A percentile compares a stretch with the other conserved stretches of the same genome.
These are phyloP conservation scores for Penicillium glabrum DNA, from an alignment of 2,329 filamentous ascomycete species.

Conservation along the genomic window DNA sequence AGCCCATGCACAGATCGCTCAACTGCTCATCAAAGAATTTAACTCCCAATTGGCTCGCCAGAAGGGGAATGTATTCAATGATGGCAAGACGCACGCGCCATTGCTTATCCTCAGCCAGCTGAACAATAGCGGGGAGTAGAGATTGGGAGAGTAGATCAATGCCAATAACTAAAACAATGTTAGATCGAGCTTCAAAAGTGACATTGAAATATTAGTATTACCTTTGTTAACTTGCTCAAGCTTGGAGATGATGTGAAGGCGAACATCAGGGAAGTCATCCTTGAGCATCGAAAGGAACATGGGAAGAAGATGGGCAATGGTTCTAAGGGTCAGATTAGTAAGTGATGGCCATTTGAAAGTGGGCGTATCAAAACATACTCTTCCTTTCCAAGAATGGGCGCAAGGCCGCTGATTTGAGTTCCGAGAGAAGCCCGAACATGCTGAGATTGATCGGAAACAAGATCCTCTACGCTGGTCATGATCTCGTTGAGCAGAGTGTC, in stretches of 20 bases:
- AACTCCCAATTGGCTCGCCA: slow-evolving; percentile 92
- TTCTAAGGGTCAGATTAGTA: slow-evolving; percentile 55
- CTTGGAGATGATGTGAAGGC: slow-evolving; percentile 99
- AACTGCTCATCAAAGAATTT: slow-evolving; percentile 99
- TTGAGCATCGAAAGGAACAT: slow-evolving; percentile 99
- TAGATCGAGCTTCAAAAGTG: background rate
- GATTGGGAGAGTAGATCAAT: slow-evolving; percentile 97
- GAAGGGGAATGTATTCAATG: slow-evolving; percentile 97
- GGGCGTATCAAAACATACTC: slow-evolving; percentile 62
- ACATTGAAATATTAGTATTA: slow-evolving; percentile 36
- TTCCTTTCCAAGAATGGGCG: slow-evolving; percentile 95
- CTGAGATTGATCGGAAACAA: slow-evolving; percentile 93
- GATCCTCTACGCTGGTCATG: slow-evolving; percentile 92
- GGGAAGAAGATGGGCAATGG: slow-evolving; percentile 90
- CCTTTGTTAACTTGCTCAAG: slow-evolving; percentile 96
- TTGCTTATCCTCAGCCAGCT: slow-evolving; percentile 97
- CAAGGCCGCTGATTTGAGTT: slow-evolving; percentile 94
- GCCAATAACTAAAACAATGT: slow-evolving; percentile 72
- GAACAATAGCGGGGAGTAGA: slow-evolving; percentile 92
- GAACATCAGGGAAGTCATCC: slow-evolving; percentile 97
- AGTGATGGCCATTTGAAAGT: background rate
- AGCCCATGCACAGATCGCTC: slow-evolving; percentile 93
- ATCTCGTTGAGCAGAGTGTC: slow-evolving; percentile 90
- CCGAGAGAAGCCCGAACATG: slow-evolving; percentile 94
- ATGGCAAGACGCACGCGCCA: slow-evolving; percentile 97